Evolutionary conservation across 352 stramenopile species (phyloP), one percentile per base, ranked within the genome.

Genomic region (Pythium sp.): DNA sequence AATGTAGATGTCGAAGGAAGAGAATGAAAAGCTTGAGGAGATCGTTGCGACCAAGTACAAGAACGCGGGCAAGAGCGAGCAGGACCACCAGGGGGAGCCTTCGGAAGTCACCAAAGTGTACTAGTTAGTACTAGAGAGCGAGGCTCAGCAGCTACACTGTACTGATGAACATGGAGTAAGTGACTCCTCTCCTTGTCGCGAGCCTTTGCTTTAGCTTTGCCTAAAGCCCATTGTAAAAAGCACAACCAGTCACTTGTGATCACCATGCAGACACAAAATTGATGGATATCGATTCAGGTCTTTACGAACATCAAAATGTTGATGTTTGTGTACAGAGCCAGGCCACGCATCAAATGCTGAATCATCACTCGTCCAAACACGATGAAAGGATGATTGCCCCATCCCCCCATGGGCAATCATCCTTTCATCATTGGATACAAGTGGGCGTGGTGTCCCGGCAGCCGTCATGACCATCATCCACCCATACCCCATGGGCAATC

Each of bases 71-170:
- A 55, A 72, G 8, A 18, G 62, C 34, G 71, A 75, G 5, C 64
- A 79, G 47, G 70, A 73, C 24, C 68, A 83, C 1, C 65, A 78
- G 7, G 62, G 55, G 8, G 55, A 69, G 5, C 73, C 70, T 15
- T 90, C 81, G 1, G 84, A 91, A 51, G 81, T 92, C 61, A 93
- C 86, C 4, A 94, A 94, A 62, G 86, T 94, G 38, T 94, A 94
- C 67, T 94, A 80, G 71, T 46, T 53, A 47, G 36, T 12, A 8
- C 4, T 7, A 36, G 32, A 36, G 32, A 36, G 32, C 4, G 32
- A 36, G 32, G 12, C 9, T 41, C 36, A 4, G 12, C 12, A 43
- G 36, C 36, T 43, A 43, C 28, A 32, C 28, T 32, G 28, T 32
- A 4, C 11, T 43, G 12, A 12, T 5, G 36, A 43, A 12, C 36